A percentile compares a stretch with the other conserved stretches of the same genome.
Conservation (phyloP, 2,329 filamentous ascomycete species). For the Hypoxylon sp. region DNA sequence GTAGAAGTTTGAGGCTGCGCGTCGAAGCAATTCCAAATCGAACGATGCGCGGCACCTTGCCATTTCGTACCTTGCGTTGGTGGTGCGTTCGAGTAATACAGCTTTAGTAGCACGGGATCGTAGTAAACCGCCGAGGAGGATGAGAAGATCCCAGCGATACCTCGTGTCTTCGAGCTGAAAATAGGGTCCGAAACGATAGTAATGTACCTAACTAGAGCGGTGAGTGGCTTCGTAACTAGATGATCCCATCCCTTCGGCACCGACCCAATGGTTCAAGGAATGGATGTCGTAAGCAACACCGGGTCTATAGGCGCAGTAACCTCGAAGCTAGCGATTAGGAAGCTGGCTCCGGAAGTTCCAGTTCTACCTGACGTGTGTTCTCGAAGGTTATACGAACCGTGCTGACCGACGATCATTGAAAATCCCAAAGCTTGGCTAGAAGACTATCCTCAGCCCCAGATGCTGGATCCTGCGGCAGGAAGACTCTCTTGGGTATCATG, state of each 20-base stretch:
- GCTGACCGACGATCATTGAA: conserved; percentile 54
- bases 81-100: conserved; percentile 39
- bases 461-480: conserved; percentile 68
- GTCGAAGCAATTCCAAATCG: conserved; percentile 45
- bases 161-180: conserved; percentile 33
- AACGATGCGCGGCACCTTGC: conserved; percentile 47
- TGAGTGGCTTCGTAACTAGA: conserved; percentile 42
- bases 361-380: conserved; percentile 21
- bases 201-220: conserved; percentile 35
- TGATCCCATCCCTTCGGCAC: conserved; percentile 34
- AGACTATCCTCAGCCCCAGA: conserved; percentile 68
- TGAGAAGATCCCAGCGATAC: conserved; percentile 25
- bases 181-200: conserved; percentile 35
- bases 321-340: conserved; percentile 23
- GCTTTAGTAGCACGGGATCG: conserved; percentile 37
- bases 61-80: conserved; percentile 48
- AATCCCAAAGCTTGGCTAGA: conserved; percentile 74
- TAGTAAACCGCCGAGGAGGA: conserved; percentile 36
- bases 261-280: conserved; percentile 35
- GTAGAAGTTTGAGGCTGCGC: conserved; percentile 47
- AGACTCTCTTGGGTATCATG: conserved; percentile 90
- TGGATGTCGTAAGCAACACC: conserved; percentile 32
- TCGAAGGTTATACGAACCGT: conserved; percentile 19
- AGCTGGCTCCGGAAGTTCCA: conserved; percentile 22
- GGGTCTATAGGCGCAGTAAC: conserved; percentile 25